phyloP scores from a whole-genome alignment of 2,329 filamentous ascomycete species.

The Penicillium expansum region DNA sequence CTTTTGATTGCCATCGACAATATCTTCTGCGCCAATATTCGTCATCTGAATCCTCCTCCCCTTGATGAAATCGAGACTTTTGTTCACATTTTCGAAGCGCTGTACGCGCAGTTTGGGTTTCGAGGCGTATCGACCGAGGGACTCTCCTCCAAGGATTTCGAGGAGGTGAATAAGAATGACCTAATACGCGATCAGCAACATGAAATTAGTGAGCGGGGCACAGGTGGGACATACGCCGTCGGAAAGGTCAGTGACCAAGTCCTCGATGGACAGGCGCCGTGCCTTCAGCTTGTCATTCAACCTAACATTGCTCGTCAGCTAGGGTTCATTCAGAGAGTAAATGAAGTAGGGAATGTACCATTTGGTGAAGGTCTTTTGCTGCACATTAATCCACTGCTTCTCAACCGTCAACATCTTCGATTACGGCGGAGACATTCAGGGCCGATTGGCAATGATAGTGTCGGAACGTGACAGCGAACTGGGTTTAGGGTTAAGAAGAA shows the following conservation, averaged over 20 bases:
- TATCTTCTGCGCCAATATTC: slow-evolving; percentile 96
- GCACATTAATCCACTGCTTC: slow-evolving; percentile 70
- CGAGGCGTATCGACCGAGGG: slow-evolving; percentile 91
- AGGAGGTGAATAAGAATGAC: slow-evolving; percentile 94
- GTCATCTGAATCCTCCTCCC: slow-evolving; percentile 91
- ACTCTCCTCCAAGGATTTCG: slow-evolving; percentile 91
- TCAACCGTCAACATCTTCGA: slow-evolving; percentile 51
- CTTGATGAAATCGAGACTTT: slow-evolving; percentile 90
- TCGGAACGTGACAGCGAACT: slow-evolving; percentile 6
- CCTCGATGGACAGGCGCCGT: slow-evolving; percentile 75
- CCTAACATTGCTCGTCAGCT: slow-evolving; percentile 51
- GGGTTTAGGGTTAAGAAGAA: slow-evolving; percentile 2
- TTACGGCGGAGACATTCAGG: slow-evolving; percentile 30
- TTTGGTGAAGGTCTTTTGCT: slow-evolving; percentile 99
- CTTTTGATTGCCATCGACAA: slow-evolving; percentile 96
- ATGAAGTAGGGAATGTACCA: slow-evolving; percentile 55
- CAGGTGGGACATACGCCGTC: slow-evolving; percentile 70
- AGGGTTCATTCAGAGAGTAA: neutral
- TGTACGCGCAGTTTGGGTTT: slow-evolving; percentile 96
- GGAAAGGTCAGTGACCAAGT: slow-evolving; percentile 84
- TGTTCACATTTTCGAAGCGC: slow-evolving; percentile 96
- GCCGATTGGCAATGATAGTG: slow-evolving; percentile 20
- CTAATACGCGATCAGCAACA: slow-evolving; percentile 45
- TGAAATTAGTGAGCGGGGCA: neutral
- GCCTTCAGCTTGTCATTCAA: slow-evolving; percentile 90